A percentile compares a stretch with the other conserved stretches of the same genome.
Evolutionary conservation across 139 green algal species (phyloP).

Genomic region (Diplosphaera chodatii): DNA sequence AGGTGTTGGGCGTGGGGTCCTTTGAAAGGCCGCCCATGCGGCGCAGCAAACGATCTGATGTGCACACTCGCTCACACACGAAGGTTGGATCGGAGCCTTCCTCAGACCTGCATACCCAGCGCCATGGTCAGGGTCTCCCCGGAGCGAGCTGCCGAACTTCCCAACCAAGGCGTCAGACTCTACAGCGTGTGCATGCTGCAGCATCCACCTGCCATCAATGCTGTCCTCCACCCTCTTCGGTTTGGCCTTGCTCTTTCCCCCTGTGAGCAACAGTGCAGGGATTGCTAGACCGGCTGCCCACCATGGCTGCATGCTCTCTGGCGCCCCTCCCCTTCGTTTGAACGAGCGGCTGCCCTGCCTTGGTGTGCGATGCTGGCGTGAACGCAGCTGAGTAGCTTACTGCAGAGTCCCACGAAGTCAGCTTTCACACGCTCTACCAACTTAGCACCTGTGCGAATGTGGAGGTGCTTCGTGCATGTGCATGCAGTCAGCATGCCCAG

Average conservation of each 20-base stretch:
- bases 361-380: no score
- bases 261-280: conserved; percentile 20
- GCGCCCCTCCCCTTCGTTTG: no score
- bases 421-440: no score
- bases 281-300: conserved; percentile 31
- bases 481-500: no score
- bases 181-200: neutral
- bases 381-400: no score
- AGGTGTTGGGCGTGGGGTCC: conserved; percentile 79
- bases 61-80: conserved; percentile 92
- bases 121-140: no score
- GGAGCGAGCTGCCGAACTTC: no score
- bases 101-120: conserved; percentile 8
- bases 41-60: conserved; percentile 70
- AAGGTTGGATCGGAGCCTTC: conserved; percentile 60
- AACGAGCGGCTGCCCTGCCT: no score
- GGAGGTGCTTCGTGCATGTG: no score
- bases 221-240: neutral
- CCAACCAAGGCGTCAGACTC: neutral
- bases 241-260: conserved; percentile 9
- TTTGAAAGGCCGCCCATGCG: conserved; percentile 75
- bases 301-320: conserved; percentile 13
- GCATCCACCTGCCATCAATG: neutral
- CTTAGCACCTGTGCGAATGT: no score
- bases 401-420: no score